Evolutionary conservation across 352 stramenopile species (phyloP).

Genomic region (Pythium phragmitis): DNA sequence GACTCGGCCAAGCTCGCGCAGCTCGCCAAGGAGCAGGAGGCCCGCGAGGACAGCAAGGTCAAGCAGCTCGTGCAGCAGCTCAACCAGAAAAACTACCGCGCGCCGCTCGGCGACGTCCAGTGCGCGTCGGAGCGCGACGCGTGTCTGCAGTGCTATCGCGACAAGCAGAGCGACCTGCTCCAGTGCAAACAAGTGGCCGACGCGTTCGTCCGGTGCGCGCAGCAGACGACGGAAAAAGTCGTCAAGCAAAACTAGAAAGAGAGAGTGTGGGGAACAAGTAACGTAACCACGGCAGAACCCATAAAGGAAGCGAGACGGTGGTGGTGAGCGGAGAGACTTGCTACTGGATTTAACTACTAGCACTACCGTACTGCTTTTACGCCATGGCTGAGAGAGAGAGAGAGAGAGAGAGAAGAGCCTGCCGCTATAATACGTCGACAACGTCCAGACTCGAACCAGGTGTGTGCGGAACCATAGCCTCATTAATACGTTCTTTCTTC

Average conservation of each 20-base stretch:
- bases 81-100: slow-evolving; percentile 83
- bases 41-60: slow-evolving; percentile 62
- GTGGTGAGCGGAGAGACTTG: no score
- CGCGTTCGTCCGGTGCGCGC: slow-evolving; percentile 77
- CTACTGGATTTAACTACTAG: no score
- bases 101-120: slow-evolving; percentile 78
- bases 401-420: no score
- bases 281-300: neutral
- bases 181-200: slow-evolving; percentile 86
- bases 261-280: no score
- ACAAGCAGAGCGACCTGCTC: slow-evolving; percentile 76
- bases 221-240: slow-evolving; percentile 81
- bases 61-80: slow-evolving; percentile 75
- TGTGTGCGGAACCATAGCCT: no score
- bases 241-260: slow-evolving; percentile 54
- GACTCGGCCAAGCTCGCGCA: slow-evolving; percentile 51
- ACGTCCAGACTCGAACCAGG: no score
- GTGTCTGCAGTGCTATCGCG: slow-evolving; percentile 86
- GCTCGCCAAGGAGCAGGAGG: slow-evolving; percentile 68
- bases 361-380: no score
- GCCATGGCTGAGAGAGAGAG: no score
- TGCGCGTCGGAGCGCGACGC: slow-evolving; percentile 74
- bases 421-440: no score
- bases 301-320: no score
- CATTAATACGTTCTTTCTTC: no score